Evolutionary conservation across 257 asterid genomes (phyloP), one percentile per base, ranked within the genome.

Genomic region (Eustoma russellianum): DNA sequence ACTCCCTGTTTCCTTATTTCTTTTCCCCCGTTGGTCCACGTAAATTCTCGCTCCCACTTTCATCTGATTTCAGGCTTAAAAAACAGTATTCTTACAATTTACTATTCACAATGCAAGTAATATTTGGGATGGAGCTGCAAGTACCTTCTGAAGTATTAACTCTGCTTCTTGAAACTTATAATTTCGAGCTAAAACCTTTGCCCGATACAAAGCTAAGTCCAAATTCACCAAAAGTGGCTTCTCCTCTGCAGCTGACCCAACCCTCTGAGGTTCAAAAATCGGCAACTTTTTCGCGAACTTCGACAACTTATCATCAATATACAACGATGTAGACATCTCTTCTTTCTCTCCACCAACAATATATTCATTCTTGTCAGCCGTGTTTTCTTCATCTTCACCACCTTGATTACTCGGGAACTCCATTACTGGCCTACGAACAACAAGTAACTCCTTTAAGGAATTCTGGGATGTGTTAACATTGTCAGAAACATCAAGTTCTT

Each of bases 131-230:
- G 30, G 43, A 15, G 43, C 40, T 13, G 13, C 48, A 13, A 35
- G 3, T 76, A 87, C 98, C 95, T 77, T 73, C 40, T 53, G 75
- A 50, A 91, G 93, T 57, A 87, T 70, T 59, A 68, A 76, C 75
- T 85, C 93, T 1, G 98, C 97, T 66, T 85, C 97, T 50, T 68
- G 70, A 53, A 71, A 80, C 65, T 69, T 87, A 66, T 35, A 79
- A 51, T 74, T 80, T 57, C 88, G 53, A 1, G 82, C 55, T 81
- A 87, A 73, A 61, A 82, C 60, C 73, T 87, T 91, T 2, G 95
- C 94, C 67, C 54, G 72, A 48, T 91, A 91, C 74, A 91, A 52
- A 55, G 96, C 92, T 67, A 91, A 77, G 69, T 91, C 96, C 81
- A 91, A 77, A 61, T 91, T 91, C 57, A 91, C 94, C 68, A 17